Conservation (phyloP, 2,329 filamentous ascomycete genomes). For the Sclerotinia nivalis region DNA sequence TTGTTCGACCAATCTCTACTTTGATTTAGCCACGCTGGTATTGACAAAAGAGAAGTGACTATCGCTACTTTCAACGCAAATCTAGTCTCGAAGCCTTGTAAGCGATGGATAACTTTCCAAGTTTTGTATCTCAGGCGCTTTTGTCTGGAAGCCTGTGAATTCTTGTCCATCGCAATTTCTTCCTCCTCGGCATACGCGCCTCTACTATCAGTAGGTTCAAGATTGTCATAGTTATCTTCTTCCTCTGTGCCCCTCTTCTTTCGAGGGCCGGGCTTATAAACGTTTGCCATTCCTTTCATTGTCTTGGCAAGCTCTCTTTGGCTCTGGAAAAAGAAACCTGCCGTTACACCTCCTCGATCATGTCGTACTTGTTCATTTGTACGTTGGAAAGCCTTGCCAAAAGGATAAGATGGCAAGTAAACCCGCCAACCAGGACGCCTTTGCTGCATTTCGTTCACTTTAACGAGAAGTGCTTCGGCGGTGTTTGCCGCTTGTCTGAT, state of each 20-base stretch:
- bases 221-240: conserved; percentile 31
- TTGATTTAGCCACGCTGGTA: conserved; percentile 54
- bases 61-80: conserved; percentile 59
- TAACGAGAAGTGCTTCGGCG: conserved; percentile 49
- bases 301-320: conserved; percentile 38
- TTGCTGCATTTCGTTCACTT: conserved; percentile 52
- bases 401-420: conserved; percentile 55
- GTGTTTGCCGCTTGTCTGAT: conserved; percentile 53
- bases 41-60: conserved; percentile 52
- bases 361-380: conserved; percentile 59
- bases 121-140: conserved; percentile 48
- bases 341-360: conserved; percentile 59
- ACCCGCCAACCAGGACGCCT: conserved; percentile 46
- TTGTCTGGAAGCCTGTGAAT: conserved; percentile 42
- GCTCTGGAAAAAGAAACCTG: conserved; percentile 48
- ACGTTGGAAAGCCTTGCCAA: conserved; percentile 54
- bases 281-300: conserved; percentile 42
- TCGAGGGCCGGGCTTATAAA: conserved; percentile 41
- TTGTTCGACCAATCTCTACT: conserved; percentile 55
- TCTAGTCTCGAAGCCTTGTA: conserved; percentile 59
- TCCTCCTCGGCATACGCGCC: conserved; percentile 43
- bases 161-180: conserved; percentile 45
- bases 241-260: conserved; percentile 33
- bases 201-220: conserved; percentile 31
- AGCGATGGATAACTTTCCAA: conserved; percentile 52